Evolutionary conservation across 2,329 filamentous ascomycete species (phyloP).

Genomic region (Penicillium sp.): DNA sequence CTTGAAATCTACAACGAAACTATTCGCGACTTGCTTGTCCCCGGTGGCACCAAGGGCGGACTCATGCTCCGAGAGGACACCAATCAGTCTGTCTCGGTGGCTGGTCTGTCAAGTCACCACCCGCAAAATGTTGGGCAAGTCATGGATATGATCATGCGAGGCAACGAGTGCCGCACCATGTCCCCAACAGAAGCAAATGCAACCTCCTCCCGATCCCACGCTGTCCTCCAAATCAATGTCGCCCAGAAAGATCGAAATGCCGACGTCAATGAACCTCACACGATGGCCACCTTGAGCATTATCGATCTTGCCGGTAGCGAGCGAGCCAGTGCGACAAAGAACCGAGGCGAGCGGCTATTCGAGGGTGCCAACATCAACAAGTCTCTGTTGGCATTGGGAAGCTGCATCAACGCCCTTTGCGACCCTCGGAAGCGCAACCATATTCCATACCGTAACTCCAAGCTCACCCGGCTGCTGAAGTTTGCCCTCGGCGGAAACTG

Average conservation of each 20-base stretch:
- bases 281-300: constrained; percentile 96
- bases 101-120: constrained; percentile 85
- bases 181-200: constrained; percentile 97
- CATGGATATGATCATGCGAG: constrained; percentile 98
- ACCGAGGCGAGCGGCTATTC: constrained; percentile 82
- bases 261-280: constrained; percentile 87
- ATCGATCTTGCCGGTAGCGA: constrained; percentile 97
- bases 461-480: constrained; percentile 90
- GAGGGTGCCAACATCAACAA: constrained; percentile 99
- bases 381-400: constrained; percentile 86
- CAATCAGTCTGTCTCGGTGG: constrained; percentile 87
- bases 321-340: constrained; percentile 93
- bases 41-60: constrained; percentile 75
- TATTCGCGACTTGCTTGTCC: constrained; percentile 90
- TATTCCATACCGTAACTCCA: constrained; percentile 96
- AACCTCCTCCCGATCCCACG: constrained; percentile 94
- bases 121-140: constrained; percentile 91
- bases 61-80: constrained; percentile 93
- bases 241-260: constrained; percentile 93
- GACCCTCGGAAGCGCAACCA: constrained; percentile 89
- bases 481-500: constrained; percentile 97
- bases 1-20: constrained; percentile 99
- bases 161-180: constrained; percentile 92
- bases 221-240: constrained; percentile 94
- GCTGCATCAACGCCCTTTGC: constrained; percentile 97